Evolutionary conservation across 2,329 filamentous ascomycete genomes (phyloP).

Genomic region (Fusarium decemcellulare): DNA sequence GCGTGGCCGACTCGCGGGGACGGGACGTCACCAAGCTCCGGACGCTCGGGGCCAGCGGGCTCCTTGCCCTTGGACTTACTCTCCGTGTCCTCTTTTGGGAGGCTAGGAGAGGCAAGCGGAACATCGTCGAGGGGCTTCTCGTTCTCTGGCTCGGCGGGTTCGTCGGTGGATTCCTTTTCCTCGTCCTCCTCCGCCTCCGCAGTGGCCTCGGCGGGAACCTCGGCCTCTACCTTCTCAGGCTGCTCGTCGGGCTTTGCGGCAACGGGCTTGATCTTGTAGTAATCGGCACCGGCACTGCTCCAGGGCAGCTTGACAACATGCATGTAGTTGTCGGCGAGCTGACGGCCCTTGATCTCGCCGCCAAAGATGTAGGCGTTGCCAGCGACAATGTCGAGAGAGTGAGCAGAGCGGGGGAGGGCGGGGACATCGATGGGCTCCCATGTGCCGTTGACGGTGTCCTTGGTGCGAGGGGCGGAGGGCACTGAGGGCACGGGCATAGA

Average conservation of each 20-base stretch:
- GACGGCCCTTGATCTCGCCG: slow-evolving; percentile 76
- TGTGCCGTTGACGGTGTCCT: slow-evolving; percentile 65
- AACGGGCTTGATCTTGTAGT: slow-evolving; percentile 68
- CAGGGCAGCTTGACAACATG: slow-evolving; percentile 75
- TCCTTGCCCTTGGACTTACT: slow-evolving; percentile 59
- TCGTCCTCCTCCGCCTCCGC: slow-evolving; percentile 8
- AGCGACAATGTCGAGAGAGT: slow-evolving; percentile 74
- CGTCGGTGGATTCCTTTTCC: slow-evolving; percentile 44
- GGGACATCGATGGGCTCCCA: slow-evolving; percentile 72
- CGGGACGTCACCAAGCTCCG: slow-evolving; percentile 66
- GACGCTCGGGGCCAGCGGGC: slow-evolving; percentile 45
- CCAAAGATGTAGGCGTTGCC: slow-evolving; percentile 79
- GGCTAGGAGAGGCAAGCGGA: slow-evolving; percentile 51
- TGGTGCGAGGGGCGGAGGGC: slow-evolving; percentile 45
- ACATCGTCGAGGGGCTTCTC: slow-evolving; percentile 60
- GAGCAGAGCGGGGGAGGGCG: slow-evolving; percentile 79
- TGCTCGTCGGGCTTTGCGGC: slow-evolving; percentile 53
- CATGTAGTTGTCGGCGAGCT: slow-evolving; percentile 81
- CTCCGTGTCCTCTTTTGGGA: slow-evolving; percentile 37
- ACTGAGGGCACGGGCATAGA: slow-evolving; percentile 54
- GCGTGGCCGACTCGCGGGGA: slow-evolving; percentile 81
- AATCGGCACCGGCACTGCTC: slow-evolving; percentile 71
- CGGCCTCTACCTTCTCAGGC: slow-evolving; percentile 29
- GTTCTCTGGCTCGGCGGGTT: slow-evolving; percentile 31
- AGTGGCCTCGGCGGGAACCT: slow-evolving; percentile 12